phyloP scores from a whole-genome alignment of 306 rosid species.

The Gastrolobium villosum region DNA sequence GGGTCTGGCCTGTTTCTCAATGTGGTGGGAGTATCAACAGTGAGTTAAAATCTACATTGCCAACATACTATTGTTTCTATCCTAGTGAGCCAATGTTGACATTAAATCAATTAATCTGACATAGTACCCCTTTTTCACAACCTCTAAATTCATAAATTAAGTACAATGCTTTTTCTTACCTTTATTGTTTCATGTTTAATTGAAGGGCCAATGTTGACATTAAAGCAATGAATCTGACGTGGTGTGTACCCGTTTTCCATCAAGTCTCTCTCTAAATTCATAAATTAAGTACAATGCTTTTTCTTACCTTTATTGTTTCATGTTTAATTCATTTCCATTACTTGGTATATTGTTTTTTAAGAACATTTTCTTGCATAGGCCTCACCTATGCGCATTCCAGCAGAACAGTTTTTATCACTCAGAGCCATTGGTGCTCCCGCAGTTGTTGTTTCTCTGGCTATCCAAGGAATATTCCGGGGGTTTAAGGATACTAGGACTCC shows the following conservation, averaged over 20 bases:
- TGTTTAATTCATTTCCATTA: slow-evolving; percentile 1
- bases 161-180: background rate
- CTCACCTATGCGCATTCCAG: slow-evolving; percentile 25
- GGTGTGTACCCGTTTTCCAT: background rate
- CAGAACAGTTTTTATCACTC: slow-evolving; percentile 26
- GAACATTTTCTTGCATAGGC: slow-evolving; percentile 2
- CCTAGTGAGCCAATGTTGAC: background rate
- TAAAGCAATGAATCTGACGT: background rate
- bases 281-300: background rate
- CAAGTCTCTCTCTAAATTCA: background rate
- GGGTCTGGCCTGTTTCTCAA: slow-evolving; percentile 33
- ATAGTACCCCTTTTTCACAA: background rate
- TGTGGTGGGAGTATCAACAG: slow-evolving; percentile 36
- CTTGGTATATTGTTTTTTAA: background rate
- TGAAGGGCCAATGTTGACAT: background rate
- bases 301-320: background rate
- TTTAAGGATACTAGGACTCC: slow-evolving; percentile 39
- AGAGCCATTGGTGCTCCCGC: slow-evolving; percentile 40
- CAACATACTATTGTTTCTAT: background rate
- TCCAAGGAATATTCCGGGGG: slow-evolving; percentile 39
- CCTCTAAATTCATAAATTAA: background rate
- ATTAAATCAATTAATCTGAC: background rate
- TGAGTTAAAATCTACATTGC: background rate
- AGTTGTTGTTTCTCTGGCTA: slow-evolving; percentile 33
- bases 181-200: background rate